Base-by-base conservation (phyloP, 2,329 filamentous ascomycete species). In the Phaeomoniella chlamydospora region DNA sequence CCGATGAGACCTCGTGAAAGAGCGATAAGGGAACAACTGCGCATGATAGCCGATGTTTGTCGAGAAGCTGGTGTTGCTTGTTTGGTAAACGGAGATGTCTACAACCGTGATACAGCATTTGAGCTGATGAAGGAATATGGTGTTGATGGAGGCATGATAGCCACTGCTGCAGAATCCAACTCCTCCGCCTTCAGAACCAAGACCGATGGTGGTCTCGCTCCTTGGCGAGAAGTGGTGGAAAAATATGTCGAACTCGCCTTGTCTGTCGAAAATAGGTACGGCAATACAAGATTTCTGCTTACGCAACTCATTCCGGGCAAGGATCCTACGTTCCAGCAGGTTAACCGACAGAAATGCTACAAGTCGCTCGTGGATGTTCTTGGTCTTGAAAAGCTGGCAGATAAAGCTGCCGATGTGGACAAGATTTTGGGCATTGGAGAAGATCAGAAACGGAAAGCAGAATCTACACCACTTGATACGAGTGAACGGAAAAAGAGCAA, bases 121-220 rank as follows among this genome's bases (percentile, higher is more conserved):
- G 54, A 65, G 40, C 67, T 98, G 4, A 78, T 86, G 41, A 50
- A 71, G 16, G 80, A 94, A 53, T 94, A 73, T 51, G 79, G 77
- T n/a, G 82, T 81, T 4, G 87, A 96, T 51, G 88, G 87, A 4
- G 90, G 84, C 41, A 98, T 98, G 90, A 96, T 98, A 49, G 90
- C 90, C 6, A 90, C 85, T 3, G 72, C 84, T 3, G 90, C 90
- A 1, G 90, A 98, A 63, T 74, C 78, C 43, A 98, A 98, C 52
- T 74, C 86, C 3, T 92, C 83, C 44, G 87, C 82, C 50, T 98
- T 98, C 64, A 72, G 81, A 29, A 55, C 69, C 1, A 59, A 70
- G 26, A 70, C 67, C 1, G 72, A 83, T 29, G 86, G 85, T 9
- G 85, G 83, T 1, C 52, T 77, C 19, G 69, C 74, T 1, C 64